Percentiles rank a stretch among this genome's conserved stretches.
phyloP scores from a whole-genome alignment of 2,329 filamentous ascomycete species.

The Pseudohalonectria lignicola region DNA sequence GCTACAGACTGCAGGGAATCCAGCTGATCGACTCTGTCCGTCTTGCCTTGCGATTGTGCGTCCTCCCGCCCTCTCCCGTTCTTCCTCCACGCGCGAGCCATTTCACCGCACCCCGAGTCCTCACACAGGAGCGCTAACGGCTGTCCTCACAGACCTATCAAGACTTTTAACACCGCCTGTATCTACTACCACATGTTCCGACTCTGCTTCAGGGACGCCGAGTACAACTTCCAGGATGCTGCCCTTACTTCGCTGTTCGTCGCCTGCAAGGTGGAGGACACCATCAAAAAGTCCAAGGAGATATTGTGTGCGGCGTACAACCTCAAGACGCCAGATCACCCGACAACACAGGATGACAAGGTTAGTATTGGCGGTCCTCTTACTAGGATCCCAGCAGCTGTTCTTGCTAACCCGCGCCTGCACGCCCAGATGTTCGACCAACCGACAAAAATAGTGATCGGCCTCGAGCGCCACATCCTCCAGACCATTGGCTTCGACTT shows the following conservation, averaged over 20 bases:
- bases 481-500: constrained; percentile 94
- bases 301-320: constrained; percentile 89
- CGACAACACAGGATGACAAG: constrained; percentile 68
- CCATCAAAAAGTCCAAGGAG: constrained; percentile 89
- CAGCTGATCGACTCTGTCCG: constrained; percentile 82
- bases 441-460: constrained; percentile 71
- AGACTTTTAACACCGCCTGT: constrained; percentile 84
- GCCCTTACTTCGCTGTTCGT: constrained; percentile 82
- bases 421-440: constrained; percentile 73
- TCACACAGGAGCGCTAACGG: neutral
- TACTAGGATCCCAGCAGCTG: too few relatives aligned
- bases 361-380: constrained; percentile 26
- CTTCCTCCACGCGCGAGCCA: neutral
- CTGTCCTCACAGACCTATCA: constrained; percentile 53
- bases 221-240: constrained; percentile 80
- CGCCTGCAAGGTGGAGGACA: constrained; percentile 96
- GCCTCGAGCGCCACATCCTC: constrained; percentile 83
- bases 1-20: constrained; percentile 72
- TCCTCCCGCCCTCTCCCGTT: constrained; percentile 8
- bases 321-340: constrained; percentile 59
- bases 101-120: neutral
- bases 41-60: constrained; percentile 66
- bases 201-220: constrained; percentile 69
- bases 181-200: constrained; percentile 93
- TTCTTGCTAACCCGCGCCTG: too few relatives aligned